Evolutionary conservation across 148 eudicot genomes (phyloP).

Genomic region (Fagopyrum tataricum): DNA sequence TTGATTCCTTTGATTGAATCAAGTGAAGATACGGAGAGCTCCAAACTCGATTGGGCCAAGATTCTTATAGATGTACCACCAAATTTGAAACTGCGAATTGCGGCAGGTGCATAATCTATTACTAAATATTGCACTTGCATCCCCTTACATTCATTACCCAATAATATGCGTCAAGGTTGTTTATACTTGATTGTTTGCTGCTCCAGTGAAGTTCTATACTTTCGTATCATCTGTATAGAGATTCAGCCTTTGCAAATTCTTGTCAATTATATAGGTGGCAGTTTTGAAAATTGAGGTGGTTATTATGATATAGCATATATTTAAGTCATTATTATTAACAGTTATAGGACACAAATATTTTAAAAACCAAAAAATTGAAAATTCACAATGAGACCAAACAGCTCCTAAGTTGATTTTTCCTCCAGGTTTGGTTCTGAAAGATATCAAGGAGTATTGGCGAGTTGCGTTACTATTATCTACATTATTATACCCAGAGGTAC

Average conservation of each 20-base stretch:
- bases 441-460: conserved; percentile 86
- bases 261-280: no score
- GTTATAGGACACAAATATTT: no score
- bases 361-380: no score
- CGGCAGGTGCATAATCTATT: conserved; percentile 34
- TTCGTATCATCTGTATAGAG: background rate
- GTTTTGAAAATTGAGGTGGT: no score
- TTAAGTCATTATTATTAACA: no score
- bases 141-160: background rate
- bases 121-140: background rate
- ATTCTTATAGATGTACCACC: conserved; percentile 53
- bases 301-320: no score
- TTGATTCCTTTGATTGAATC: conserved; percentile 51
- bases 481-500: conserved; percentile 33
- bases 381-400: no score
- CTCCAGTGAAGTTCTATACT: background rate
- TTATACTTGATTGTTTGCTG: background rate
- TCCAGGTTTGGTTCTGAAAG: conserved; percentile 73
- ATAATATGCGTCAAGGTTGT: background rate
- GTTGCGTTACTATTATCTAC: conserved; percentile 59
- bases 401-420: background rate
- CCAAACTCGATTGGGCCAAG: conserved; percentile 40
- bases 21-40: conserved; percentile 35
- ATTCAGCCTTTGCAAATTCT: background rate
- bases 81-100: conserved; percentile 45